Evolutionary conservation across 805 yeast genomes (phyloP), one percentile per base, ranked within the genome.

Genomic region (Zygoascus bituminiphila): DNA sequence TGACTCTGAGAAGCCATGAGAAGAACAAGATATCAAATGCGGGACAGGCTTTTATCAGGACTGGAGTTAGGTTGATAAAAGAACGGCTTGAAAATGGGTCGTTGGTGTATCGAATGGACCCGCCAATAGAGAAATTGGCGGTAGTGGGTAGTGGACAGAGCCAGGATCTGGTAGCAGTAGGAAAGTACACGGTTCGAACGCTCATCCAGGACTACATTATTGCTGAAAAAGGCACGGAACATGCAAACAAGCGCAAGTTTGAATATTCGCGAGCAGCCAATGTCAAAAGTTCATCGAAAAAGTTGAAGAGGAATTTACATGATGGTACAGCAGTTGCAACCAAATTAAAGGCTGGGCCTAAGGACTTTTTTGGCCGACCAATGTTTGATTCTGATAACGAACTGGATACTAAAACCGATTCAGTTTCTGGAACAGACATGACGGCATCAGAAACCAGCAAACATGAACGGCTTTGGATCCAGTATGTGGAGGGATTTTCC

Each of bases 401-500:
- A 0, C 42, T 31, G 10, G 51, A 39, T 2, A 10, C 54, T 4
- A 51, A 53, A 6, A 17, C 44, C 15, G 31, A 23, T 7, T 20
- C 23, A 2, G 12, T 33, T 14, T 8, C 43, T 2, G 36, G 29
- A 5, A 25, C 38, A 12, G 45, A 24, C 7, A 42, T 23, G 19
- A 23, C 44, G 12, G 40, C 14, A n/a, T 31, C 57, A 7, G 48
- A 51, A 12, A 14, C 17, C 12, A 24, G 5, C 8, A 14, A 15
- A 14, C 12, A 21, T 10, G 52, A 49, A 10, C 51, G 58, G 57
- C 73, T 79, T 42, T 88, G 96, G 96, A 85, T 88, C n/a, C 87
- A 84, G 60, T 88, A 82, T 61, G 84, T 84, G 54, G 96, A 88
- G 65, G 97, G 97, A 0, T 88, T 83, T 59, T 84, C 95, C 4